Base-by-base conservation (phyloP, 1,139 yeast genomes). In the Candida tetrigidarum region DNA sequence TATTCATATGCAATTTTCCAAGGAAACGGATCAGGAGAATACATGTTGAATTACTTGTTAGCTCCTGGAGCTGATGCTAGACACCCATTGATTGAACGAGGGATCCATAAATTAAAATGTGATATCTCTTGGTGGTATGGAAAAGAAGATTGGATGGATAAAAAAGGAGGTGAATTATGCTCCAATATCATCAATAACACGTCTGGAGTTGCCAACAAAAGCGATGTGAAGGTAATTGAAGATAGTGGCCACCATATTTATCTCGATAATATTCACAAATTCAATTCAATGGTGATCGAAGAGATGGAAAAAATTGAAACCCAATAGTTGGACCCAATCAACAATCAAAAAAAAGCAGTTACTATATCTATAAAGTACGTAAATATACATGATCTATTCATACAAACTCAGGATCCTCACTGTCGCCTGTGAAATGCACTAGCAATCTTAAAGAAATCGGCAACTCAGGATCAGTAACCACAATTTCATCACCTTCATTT, bases 61-160 rank as follows among this genome's bases (percentile, higher is more conserved):
- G 84, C 84, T 1, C 89, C 92, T 9, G 95, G 93, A 4, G 95
- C 90, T 1, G 78, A 81, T 39, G 90, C 93, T 1, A 69, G 91
- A 50, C 64, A 66, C 41, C 89, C 93, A 0, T 63, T 86, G 41
- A 67, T 78, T 11, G 76, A 78, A 11, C 50, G 78, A 30, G 76
- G 79, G 5, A 61, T 84, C 5, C 73, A 78, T 34, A 64, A 71
- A 27, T 63, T 80, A 12, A 60, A 67, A 7, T 81, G 84, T 55
- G 76, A 82, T 43, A 67, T 83, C 22, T 59, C 74, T 4, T 86
- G 93, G 93, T 66, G 83, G 56, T 86, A 86, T 53, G 95, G 95
- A 1, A 78, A 78, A 47, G 80, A 81, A 41, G 93, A 86, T 61
- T 86, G 93, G 93, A 86, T 86, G 89, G 86, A 84, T 57, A 59